Evolutionary conservation across 2,329 filamentous ascomycete species (phyloP).

Genomic region (Cladosporium colombiae): DNA sequence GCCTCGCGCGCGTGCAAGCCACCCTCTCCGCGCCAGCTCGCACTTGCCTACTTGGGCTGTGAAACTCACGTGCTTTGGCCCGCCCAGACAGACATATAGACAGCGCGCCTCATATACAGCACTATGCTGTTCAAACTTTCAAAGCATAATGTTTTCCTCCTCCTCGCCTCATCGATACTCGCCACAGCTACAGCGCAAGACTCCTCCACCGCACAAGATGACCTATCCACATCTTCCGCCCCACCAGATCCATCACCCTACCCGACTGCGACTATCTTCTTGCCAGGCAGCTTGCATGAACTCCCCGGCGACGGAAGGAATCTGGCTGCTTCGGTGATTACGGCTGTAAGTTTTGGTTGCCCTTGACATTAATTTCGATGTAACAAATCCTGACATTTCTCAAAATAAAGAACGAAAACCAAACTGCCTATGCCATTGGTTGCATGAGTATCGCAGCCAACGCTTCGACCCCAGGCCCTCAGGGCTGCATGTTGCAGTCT

Average conservation of each 20-base stretch:
- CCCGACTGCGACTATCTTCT: conserved; percentile 18
- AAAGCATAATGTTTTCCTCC: neutral
- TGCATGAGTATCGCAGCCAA: conserved; percentile 23
- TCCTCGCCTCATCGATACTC: neutral
- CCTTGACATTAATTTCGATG: neutral
- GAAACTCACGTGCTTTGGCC: conserved; percentile 1
- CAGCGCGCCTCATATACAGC: neutral
- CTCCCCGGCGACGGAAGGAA: neutral
- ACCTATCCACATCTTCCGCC: neutral
- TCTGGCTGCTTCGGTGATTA: conserved; percentile 24
- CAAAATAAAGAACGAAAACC: conserved; percentile 24
- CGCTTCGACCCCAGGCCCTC: conserved; percentile 16
- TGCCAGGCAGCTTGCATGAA: conserved; percentile 19
- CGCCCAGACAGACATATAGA: neutral
- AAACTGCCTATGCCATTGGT: conserved; percentile 32
- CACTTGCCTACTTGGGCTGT: conserved; percentile 8
- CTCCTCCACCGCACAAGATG: neutral
- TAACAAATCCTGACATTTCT: neutral
- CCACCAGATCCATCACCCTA: conserved; percentile 25
- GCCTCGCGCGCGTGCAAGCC: neutral
- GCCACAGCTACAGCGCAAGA: conserved; percentile 10
- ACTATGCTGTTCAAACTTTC: neutral
- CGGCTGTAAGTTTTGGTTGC: conserved; percentile 23
- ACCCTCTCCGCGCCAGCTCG: neutral
- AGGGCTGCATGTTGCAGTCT: conserved; percentile 27